Evolutionary conservation across 108 stramenopile species (phyloP).

Genomic region (Craspedostauros australis): DNA sequence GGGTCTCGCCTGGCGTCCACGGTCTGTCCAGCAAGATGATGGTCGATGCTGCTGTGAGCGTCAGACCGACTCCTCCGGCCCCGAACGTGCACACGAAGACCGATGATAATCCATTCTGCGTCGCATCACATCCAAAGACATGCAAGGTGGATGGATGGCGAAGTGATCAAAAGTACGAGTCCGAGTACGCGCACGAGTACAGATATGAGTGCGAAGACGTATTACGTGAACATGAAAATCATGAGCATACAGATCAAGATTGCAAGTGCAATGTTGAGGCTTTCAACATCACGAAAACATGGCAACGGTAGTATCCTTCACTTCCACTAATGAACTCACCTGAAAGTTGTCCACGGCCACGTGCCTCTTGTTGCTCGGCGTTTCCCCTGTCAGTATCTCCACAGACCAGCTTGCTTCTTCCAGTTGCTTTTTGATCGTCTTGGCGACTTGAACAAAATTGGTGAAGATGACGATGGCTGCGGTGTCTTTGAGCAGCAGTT

Average conservation of each 20-base stretch:
- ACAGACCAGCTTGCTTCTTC: constrained; percentile 50
- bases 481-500: constrained; percentile 44
- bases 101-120: constrained; percentile 47
- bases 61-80: constrained; percentile 80
- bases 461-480: constrained; percentile 71
- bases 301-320: not conserved
- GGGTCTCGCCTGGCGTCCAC: constrained; percentile 70
- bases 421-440: constrained; percentile 48
- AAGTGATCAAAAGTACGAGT: too few relatives aligned
- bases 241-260: not conserved
- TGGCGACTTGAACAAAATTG: constrained; percentile 62
- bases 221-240: not conserved
- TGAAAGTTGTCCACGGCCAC: constrained; percentile 77
- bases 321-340: not conserved
- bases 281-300: not conserved
- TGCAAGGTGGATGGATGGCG: not conserved
- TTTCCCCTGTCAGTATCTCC: constrained; percentile 67
- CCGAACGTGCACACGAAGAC: constrained; percentile 83
- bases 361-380: constrained; percentile 59
- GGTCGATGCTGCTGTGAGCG: constrained; percentile 74
- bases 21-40: constrained; percentile 78
- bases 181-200: too few relatives aligned
- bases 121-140: not conserved
- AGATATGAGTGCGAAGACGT: not conserved
- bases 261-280: not conserved